A percentile compares a stretch with the other conserved stretches of the same genome.
Evolutionary conservation across 208 protist species (phyloP).

Genomic region (Leptomonas pyrrhocoris): DNA sequence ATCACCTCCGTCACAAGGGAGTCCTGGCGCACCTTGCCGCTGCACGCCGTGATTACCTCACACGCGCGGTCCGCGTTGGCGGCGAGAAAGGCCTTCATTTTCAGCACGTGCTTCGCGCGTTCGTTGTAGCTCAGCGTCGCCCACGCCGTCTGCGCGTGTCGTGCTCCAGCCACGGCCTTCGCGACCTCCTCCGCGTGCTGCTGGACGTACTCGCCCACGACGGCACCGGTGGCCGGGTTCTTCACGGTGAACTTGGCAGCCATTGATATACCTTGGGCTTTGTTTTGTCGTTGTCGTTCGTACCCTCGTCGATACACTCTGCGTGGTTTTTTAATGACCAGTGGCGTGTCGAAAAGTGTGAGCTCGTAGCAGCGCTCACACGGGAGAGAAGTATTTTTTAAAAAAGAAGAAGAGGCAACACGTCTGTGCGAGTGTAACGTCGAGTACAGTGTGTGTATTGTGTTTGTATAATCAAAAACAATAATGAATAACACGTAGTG

Average conservation of each 20-base stretch:
- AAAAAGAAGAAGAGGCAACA: no score
- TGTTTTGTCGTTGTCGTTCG: neutral
- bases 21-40: conserved; percentile 75
- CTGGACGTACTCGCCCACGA: conserved; percentile 34
- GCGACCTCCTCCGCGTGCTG: conserved; percentile 32
- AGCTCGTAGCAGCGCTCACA: no score
- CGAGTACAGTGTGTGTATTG: no score
- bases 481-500: no score
- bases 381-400: no score
- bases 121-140: conserved; percentile 51
- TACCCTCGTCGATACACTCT: no score
- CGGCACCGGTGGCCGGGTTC: conserved; percentile 72
- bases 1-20: conserved; percentile 79
- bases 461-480: no score
- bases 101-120: conserved; percentile 52
- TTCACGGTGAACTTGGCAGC: conserved; percentile 38
- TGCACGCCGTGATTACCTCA: conserved; percentile 58
- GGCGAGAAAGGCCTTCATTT: conserved; percentile 66
- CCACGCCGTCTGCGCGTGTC: conserved; percentile 69
- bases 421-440: no score
- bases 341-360: no score
- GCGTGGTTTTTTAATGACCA: no score
- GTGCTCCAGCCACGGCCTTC: conserved; percentile 39
- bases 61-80: conserved; percentile 57
- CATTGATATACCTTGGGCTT: conserved; percentile 4